Conservation (phyloP, 306 rosid species). For the Dalbergia cultrata region DNA sequence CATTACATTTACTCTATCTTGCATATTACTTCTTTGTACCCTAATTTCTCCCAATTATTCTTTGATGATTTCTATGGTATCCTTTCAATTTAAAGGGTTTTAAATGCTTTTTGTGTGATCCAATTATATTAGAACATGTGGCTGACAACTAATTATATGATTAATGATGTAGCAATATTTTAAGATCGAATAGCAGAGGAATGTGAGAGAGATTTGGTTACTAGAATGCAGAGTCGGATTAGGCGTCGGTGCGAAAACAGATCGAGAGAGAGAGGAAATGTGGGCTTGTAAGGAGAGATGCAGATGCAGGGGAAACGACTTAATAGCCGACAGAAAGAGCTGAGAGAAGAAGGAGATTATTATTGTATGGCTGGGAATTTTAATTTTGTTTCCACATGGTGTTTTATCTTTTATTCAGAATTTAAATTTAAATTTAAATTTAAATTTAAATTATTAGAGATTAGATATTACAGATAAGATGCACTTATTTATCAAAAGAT, state of each 20-base stretch:
- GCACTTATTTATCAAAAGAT: no score
- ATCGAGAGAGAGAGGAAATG: neutral
- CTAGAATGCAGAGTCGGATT: neutral
- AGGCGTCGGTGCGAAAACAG: slow-evolving; percentile 10
- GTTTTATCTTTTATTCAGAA: neutral
- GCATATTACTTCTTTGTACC: no score
- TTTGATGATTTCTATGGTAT: no score
- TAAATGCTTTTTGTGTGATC: no score
- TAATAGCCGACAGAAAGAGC: neutral
- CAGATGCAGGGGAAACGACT: neutral
- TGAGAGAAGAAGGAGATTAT: neutral
- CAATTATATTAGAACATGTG: no score
- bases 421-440: no score
- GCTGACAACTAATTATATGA: no score
- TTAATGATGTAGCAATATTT: no score
- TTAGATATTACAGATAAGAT: neutral
- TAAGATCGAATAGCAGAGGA: neutral
- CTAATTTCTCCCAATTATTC: no score
- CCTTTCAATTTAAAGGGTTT: no score
- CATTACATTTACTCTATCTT: no score
- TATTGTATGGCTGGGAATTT: neutral
- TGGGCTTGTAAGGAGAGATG: neutral
- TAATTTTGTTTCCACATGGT: neutral
- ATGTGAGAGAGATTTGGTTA: neutral
- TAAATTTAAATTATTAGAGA: neutral